phyloP scores from a whole-genome alignment of 1,284 basidiomycete species.

The Leccinum subspadiceum region DNA sequence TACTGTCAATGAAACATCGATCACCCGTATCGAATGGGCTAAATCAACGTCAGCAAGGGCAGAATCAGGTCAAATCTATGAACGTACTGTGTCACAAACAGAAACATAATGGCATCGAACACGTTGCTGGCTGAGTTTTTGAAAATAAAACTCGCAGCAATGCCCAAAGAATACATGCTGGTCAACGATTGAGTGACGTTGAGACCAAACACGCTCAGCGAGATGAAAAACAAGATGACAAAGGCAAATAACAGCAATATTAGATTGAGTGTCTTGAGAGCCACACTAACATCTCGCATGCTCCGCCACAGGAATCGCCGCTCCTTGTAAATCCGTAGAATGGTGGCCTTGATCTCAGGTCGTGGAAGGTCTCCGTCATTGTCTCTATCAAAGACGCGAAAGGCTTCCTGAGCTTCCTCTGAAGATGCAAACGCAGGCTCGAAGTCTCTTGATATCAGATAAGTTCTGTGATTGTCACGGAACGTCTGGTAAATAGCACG shows the following conservation, averaged over 20 bases:
- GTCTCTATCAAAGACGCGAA: slow-evolving; percentile 75
- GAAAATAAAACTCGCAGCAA: slow-evolving; percentile 76
- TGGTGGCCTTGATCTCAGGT: slow-evolving; percentile 69
- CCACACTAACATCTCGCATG: slow-evolving; percentile 69
- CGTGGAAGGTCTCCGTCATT: slow-evolving; percentile 78
- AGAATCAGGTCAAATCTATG: slow-evolving; percentile 2
- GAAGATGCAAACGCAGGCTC: slow-evolving; percentile 62
- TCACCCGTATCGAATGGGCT: slow-evolving; percentile 80
- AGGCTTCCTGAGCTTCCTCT: slow-evolving; percentile 60
- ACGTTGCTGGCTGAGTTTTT: slow-evolving; percentile 65
- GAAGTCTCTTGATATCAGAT: slow-evolving; percentile 70
- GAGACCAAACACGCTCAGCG: slow-evolving; percentile 68
- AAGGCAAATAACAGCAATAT: slow-evolving; percentile 63
- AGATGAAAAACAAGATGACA: slow-evolving; percentile 69
- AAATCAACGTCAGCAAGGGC: slow-evolving; percentile 16
- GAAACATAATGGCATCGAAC: slow-evolving; percentile 76
- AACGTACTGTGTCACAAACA: slow-evolving; percentile 75
- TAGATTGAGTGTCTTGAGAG: slow-evolving; percentile 59
- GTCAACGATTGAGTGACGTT: slow-evolving; percentile 59
- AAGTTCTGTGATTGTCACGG: slow-evolving; percentile 52
- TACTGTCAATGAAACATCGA: slow-evolving; percentile 67
- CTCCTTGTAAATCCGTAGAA: slow-evolving; percentile 76
- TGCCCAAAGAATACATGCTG: slow-evolving; percentile 64
- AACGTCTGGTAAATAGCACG: slow-evolving; percentile 66
- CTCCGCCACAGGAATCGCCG: slow-evolving; percentile 67